Evolutionary conservation across 805 yeast species (phyloP), one percentile per base, ranked within the genome.

Genomic region (Kodamaea kakaduensis): DNA sequence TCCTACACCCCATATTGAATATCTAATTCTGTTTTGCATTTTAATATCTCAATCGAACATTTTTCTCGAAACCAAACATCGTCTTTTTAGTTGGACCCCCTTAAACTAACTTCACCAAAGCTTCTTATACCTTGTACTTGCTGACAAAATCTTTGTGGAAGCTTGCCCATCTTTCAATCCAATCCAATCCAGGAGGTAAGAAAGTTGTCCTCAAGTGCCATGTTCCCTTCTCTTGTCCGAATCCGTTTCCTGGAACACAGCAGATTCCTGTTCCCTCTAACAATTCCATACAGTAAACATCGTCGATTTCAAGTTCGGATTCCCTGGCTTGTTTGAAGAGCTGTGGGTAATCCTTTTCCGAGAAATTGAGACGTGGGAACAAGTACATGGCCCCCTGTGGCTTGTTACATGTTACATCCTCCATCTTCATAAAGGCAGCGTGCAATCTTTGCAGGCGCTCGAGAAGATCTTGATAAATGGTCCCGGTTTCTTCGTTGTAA

Each of bases 331-430:
- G 70, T 17, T 67, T 67, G 32, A 77, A 66, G 9, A 87, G 88
- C 45, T 71, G 72, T 12, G 74, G 72, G 52, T 64, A 67, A 9
- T 44, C 37, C 14, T 51, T 50, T 19, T 44, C 40, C 10, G 85
- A 79, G 38, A 93, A 64, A 21, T 74, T 58, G 40, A 93, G 63
- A 44, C 67, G 72, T 30, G 98, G 99, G 77, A 87, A 93, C 42
- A 93, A 69, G 62, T 93, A 93, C 98, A 93, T 90, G 26, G 99
- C 97, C 47, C 99, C 99, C 67, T 83, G 78, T 28, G 99, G 97
- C 45, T 76, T 75, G 61, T 86, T 87, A 60, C 97, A 89, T 17
- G 73, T 61, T 32, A 93, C 82, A 44, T 90, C 94, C 43, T 83
- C 84, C 84, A 93, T 77, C 24, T 71, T 55, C 36, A 69, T 59